Conservation (phyloP, 2,329 filamentous ascomycete genomes). For the Magnaporthiopsis rhizophila region DNA sequence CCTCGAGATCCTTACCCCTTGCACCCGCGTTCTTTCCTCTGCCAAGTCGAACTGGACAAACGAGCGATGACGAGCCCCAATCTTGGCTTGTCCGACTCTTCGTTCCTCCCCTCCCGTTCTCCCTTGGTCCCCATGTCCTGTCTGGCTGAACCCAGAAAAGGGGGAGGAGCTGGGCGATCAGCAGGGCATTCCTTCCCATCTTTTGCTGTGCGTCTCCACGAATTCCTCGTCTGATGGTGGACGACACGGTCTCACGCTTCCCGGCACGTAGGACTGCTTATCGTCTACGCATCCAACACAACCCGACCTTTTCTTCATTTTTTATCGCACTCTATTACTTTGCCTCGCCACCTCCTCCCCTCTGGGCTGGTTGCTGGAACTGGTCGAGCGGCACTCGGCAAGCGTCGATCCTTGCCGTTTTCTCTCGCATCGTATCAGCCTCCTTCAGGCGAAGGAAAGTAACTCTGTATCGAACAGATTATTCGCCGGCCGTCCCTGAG, state of each 20-base stretch:
- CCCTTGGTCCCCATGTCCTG: not conserved
- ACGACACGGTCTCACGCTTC: not conserved
- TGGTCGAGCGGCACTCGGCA: not conserved
- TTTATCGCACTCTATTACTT: not conserved
- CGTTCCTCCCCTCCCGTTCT: not conserved
- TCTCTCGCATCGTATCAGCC: not conserved
- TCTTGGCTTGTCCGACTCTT: not conserved
- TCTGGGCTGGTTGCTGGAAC: not conserved
- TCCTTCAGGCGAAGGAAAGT: not conserved
- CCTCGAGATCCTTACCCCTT: not conserved
- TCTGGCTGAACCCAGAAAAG: not conserved
- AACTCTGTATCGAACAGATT: not conserved
- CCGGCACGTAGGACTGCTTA: not conserved
- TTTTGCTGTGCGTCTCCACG: not conserved
- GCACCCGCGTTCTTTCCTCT: not conserved
- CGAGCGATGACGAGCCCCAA: not conserved
- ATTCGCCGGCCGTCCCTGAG: not conserved
- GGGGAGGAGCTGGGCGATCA: too few relatives aligned
- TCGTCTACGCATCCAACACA: not conserved
- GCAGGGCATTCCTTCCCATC: not conserved
- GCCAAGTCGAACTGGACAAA: not conserved
- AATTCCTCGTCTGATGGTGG: not conserved
- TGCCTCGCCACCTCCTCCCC: not conserved
- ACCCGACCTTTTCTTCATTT: not conserved
- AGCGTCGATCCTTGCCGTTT: not conserved